phyloP scores from a whole-genome alignment of 139 green algal genomes.

The Nannochloris sp. region DNA sequence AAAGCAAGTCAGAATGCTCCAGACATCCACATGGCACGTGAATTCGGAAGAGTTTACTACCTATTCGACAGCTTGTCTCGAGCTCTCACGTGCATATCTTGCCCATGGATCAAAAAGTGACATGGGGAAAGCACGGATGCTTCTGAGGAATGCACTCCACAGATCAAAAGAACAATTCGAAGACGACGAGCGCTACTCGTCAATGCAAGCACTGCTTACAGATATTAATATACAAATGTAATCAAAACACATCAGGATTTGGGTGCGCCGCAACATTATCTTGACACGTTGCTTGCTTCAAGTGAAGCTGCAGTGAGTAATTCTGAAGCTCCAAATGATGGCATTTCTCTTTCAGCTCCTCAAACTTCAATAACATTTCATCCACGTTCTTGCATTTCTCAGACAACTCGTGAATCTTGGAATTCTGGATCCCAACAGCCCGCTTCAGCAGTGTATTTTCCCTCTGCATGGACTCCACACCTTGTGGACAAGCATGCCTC shows the following conservation, averaged over 20 bases:
- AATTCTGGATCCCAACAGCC: conserved; percentile 71
- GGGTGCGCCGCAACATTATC: not conserved
- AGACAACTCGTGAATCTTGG: conserved; percentile 40
- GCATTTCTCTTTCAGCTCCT: conserved; percentile 48
- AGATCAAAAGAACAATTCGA: conserved; percentile 42
- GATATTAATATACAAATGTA: not conserved
- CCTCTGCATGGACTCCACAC: conserved; percentile 19
- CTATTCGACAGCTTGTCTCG: conserved; percentile 41
- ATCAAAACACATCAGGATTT: conserved; percentile 38
- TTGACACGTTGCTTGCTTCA: conserved; percentile 48
- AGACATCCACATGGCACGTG: conserved; percentile 37
- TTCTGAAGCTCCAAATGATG: conserved; percentile 63
- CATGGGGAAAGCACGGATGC: conserved; percentile 57
- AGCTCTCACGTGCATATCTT: conserved; percentile 31
- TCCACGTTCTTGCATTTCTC: conserved; percentile 38
- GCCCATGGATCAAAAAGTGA: conserved; percentile 25
- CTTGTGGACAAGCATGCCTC: conserved; percentile 7
- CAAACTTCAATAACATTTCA: conserved; percentile 22
- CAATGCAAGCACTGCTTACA: not conserved
- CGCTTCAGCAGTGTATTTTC: conserved; percentile 73
- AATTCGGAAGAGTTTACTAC: conserved; percentile 31
- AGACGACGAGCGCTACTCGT: conserved; percentile 14
- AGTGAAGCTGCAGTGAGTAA: conserved; percentile 64
- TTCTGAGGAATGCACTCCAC: conserved; percentile 55
- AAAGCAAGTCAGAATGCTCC: conserved; percentile 51